These are phyloP conservation scores for Fusarium fracticaudum DNA, from an alignment of 2,329 filamentous ascomycete genomes.

Conservation along the genomic window DNA sequence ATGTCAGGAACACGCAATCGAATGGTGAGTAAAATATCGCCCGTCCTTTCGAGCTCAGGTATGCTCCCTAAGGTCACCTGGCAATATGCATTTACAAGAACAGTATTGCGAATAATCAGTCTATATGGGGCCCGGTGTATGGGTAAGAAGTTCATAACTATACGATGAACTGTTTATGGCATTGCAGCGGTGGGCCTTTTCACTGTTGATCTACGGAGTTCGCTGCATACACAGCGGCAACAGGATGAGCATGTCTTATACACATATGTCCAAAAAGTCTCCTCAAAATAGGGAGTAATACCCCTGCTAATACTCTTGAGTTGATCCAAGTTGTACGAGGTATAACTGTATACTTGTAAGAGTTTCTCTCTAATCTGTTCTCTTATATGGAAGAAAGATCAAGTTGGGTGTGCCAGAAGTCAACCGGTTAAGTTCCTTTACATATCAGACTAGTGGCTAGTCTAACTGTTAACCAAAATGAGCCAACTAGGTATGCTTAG, in stretches of 20 bases:
- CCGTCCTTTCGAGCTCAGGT: neutral
- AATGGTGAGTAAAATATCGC: neutral
- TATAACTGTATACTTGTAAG: neutral
- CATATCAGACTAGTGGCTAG: no score
- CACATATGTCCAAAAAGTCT: accelerated
- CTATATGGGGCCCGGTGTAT: neutral
- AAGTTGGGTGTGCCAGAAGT: neutral
- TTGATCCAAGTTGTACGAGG: neutral
- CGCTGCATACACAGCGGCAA: neutral
- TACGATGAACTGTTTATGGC: accelerated
- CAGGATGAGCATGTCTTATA: neutral
- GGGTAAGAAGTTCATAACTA: neutral
- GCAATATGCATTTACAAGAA: neutral
- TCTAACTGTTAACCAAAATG: no score
- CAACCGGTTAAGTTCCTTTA: neutral
- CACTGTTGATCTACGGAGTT: no score
- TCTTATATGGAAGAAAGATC: neutral
- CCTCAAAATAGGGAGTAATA: neutral
- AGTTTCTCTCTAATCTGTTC: neutral
- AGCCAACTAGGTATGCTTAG: no score
- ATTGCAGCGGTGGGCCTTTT: neutral
- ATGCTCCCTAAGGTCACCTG: neutral
- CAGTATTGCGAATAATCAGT: no score
- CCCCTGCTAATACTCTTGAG: neutral
- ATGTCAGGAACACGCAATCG: neutral